Conservation (phyloP, 305 asterid species). For the Solanum hybrid region DNA sequence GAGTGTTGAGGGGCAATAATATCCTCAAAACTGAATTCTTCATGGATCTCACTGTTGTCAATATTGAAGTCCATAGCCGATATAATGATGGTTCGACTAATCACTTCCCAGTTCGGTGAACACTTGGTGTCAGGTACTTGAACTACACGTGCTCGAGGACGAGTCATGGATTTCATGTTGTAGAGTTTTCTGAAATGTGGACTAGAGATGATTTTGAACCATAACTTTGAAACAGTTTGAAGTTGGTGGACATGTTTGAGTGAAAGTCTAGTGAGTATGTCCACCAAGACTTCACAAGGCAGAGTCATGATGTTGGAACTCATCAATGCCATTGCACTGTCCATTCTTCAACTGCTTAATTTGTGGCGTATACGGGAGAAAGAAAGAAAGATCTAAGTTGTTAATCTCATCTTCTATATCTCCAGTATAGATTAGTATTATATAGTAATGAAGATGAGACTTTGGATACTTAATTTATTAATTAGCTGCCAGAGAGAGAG, state of each 20-base stretch:
- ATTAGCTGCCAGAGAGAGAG: background rate
- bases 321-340: background rate
- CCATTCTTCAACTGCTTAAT: background rate
- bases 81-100: background rate
- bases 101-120: background rate
- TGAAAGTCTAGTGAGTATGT: background rate
- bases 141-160: background rate
- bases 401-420: background rate
- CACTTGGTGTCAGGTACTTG: background rate
- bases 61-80: background rate
- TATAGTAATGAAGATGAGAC: background rate
- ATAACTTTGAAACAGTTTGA: background rate
- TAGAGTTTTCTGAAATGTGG: background rate
- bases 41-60: background rate
- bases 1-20: background rate
- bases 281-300: background rate
- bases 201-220: background rate
- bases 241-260: background rate
- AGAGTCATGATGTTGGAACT: background rate
- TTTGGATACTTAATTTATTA: background rate
- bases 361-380: background rate
- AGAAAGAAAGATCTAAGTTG: background rate
- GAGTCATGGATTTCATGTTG: background rate
- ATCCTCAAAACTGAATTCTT: background rate
- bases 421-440: background rate